Conservation (phyloP, 495 filamentous ascomycete species). For the Aspergillus asperescens region DNA sequence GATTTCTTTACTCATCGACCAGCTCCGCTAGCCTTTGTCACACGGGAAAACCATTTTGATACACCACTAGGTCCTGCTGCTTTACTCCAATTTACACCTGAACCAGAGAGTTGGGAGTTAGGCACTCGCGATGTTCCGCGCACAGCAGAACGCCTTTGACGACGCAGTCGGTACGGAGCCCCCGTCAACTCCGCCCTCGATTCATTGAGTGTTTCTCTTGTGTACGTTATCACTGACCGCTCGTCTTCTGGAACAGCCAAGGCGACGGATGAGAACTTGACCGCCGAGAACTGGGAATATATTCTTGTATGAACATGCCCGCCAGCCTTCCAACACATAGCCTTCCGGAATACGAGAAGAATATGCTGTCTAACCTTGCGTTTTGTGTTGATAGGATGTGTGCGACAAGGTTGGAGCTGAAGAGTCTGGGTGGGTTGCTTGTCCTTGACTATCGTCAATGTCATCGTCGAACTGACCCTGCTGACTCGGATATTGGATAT, state of each 20-base stretch:
- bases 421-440: slow-evolving; percentile 53
- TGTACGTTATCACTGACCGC: slow-evolving; percentile 21
- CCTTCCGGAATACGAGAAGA: background rate
- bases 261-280: slow-evolving; percentile 98
- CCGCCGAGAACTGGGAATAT: slow-evolving; percentile 96
- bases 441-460: background rate
- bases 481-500: slow-evolving; percentile 15
- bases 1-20: background rate
- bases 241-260: slow-evolving; percentile 58
- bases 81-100: background rate
- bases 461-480: slow-evolving; percentile 4
- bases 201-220: background rate
- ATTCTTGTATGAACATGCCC: slow-evolving; percentile 60
- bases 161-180: slow-evolving; percentile 63
- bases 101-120: slow-evolving; percentile 5
- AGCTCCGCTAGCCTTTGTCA: background rate
- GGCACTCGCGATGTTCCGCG: slow-evolving; percentile 61
- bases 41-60: background rate
- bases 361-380: slow-evolving; percentile 18
- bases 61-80: background rate
- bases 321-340: background rate
- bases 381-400: slow-evolving; percentile 58
- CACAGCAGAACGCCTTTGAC: slow-evolving; percentile 74
- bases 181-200: slow-evolving; percentile 21
- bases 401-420: slow-evolving; percentile 79